phyloP scores from a whole-genome alignment of 768 basidiomycete species.

The Candolleomyces aberdarensis region DNA sequence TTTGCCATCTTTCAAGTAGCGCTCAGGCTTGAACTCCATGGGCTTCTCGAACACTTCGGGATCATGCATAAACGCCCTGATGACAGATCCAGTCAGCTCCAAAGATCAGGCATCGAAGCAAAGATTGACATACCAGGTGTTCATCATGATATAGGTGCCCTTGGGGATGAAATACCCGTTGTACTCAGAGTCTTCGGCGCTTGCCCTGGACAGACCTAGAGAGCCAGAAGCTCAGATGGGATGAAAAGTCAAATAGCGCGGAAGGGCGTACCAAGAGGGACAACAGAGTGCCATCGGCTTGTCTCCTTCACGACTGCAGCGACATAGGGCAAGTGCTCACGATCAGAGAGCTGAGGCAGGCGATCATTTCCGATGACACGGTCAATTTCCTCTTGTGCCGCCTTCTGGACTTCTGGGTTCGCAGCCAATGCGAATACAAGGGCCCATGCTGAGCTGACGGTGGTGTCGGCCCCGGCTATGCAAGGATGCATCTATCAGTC shows the following conservation, averaged over 20 bases:
- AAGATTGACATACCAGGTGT: slow-evolving; percentile 16
- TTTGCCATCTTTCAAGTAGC: slow-evolving; percentile 4
- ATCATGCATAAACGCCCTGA: slow-evolving; percentile 5
- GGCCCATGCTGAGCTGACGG: neutral
- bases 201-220: slow-evolving; percentile 14
- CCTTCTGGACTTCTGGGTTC: slow-evolving; percentile 16
- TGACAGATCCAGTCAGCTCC: neutral
- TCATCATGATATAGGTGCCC: slow-evolving; percentile 23
- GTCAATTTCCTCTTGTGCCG: slow-evolving; percentile 24
- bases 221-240: neutral
- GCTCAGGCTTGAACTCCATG: slow-evolving; percentile 3
- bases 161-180: slow-evolving; percentile 35
- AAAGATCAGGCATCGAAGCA: neutral
- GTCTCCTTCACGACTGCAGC: slow-evolving; percentile 20
- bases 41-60: slow-evolving; percentile 1
- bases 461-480: slow-evolving; percentile 4
- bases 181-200: slow-evolving; percentile 27
- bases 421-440: slow-evolving; percentile 15
- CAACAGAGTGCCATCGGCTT: slow-evolving; percentile 13
- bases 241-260: neutral
- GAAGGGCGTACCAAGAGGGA: slow-evolving; percentile 7
- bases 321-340: slow-evolving; percentile 17
- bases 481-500: neutral
- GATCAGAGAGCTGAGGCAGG: slow-evolving; percentile 20
- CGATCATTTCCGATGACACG: slow-evolving; percentile 12